phyloP scores from a whole-genome alignment of 805 yeast genomes.

The Nakazawaea anatomiae region DNA sequence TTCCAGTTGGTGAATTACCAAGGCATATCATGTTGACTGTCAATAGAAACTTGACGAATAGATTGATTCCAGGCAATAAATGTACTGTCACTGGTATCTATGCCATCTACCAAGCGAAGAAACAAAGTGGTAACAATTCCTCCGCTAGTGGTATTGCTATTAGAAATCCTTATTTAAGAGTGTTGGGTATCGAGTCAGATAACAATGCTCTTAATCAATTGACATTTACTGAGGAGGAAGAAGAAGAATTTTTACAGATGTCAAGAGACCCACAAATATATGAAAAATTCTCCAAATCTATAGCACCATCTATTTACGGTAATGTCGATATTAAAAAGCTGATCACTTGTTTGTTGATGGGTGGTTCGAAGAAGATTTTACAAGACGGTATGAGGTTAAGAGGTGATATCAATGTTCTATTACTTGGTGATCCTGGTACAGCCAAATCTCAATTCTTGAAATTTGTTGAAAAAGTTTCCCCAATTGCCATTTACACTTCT shows the following conservation, averaged over 20 bases:
- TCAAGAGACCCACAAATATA: constrained; percentile 82
- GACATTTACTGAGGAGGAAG: constrained; percentile 86
- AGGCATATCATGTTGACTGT: constrained; percentile 83
- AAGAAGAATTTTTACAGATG: constrained; percentile 78
- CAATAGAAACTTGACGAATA: constrained; percentile 85
- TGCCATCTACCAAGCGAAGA: constrained; percentile 79
- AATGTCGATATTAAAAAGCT: constrained; percentile 90
- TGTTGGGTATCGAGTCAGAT: constrained; percentile 82
- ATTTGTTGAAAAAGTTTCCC: constrained; percentile 91
- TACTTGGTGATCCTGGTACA: constrained; percentile 98
- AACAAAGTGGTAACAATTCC: constrained; percentile 39
- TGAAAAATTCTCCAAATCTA: constrained; percentile 77
- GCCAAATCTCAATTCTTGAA: constrained; percentile 95
- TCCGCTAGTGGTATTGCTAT: constrained; percentile 63
- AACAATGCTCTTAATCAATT: constrained; percentile 51
- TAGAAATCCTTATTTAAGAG: constrained; percentile 85
- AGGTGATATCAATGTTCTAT: constrained; percentile 92
- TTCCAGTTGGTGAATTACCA: constrained; percentile 99
- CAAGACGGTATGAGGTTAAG: constrained; percentile 97
- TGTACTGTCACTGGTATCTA: constrained; percentile 91
- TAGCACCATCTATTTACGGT: constrained; percentile 97
- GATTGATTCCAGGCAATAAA: constrained; percentile 90
- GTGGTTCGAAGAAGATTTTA: constrained; percentile 86
- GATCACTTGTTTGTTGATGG: constrained; percentile 84
- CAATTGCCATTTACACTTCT: constrained; percentile 92